Evolutionary conservation across 345 rosid species (phyloP), one percentile per base, ranked within the genome.

Genomic region (rapeseed (Brassica napus)): DNA sequence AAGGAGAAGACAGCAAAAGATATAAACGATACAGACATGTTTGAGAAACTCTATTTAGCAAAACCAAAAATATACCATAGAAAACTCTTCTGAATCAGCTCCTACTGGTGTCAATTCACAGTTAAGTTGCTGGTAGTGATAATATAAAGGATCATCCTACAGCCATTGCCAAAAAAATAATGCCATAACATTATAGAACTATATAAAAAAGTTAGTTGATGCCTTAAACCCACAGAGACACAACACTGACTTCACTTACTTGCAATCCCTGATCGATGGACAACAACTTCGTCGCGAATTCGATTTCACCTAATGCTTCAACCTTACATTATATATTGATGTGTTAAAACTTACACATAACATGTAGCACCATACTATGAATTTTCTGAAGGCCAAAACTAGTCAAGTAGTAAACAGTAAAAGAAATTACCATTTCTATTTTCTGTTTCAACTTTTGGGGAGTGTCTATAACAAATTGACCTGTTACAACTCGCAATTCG

Each of bases 231-330:
- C 31, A 69, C 65, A 66, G 34, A 79, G 69, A 73, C 31, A 28
- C 31, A 28, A 28, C 31, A 28, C 31, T 11, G 63, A 58, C 68
- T 64, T 64, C 34, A 12, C 55, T 47, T 84, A 89, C 97, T 94
- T 86, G 83, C 69, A 81, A 71, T 58, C 80, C 74, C 9, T 64
- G 62, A 68, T 86, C 87, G 70, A 85, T 86, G 66, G 80, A 81
- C 83, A 94, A 85, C 83, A 94, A 83, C 86, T 89, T 92, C 8
- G 97, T 86, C 30, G 98, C 98, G 68, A 89, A 81, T 82, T 91
- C 94, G 61, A 94, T 92, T 84, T 94, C 97, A 52, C 89, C 92
- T 47, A 89, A 84, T n/a, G 97, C 92, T 86, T 94, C 97, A 82
- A 94, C 97, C 95, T 90, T 80, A 75, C 79, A 80, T 54, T 16